Conservation (phyloP, 2,329 filamentous ascomycete genomes). For the Aspergillus udagawae region DNA sequence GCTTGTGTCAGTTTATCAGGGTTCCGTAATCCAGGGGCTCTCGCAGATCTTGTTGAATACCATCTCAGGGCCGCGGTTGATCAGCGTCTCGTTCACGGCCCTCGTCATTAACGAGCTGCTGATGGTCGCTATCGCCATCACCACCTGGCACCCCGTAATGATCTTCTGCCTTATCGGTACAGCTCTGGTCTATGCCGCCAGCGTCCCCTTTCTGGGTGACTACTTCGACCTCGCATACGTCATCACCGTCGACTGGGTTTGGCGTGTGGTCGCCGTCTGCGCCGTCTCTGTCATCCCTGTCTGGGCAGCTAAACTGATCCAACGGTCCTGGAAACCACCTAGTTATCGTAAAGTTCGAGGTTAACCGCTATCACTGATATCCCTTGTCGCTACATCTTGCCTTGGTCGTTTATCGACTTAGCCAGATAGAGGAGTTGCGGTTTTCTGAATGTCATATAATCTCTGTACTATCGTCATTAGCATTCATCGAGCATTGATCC, state of each 20-base stretch:
- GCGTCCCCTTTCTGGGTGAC: slow-evolving; percentile 77
- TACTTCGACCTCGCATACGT: slow-evolving; percentile 87
- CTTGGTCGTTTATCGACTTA: not conserved
- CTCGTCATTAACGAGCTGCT: slow-evolving; percentile 90
- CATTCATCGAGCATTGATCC: not conserved
- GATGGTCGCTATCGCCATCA: slow-evolving; percentile 96
- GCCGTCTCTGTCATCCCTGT: slow-evolving; percentile 80
- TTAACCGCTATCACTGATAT: slow-evolving; percentile 13
- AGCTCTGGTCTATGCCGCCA: slow-evolving; percentile 72
- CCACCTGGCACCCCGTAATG: slow-evolving; percentile 96
- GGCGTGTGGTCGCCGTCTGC: slow-evolving; percentile 77
- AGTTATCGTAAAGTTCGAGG: slow-evolving; percentile 83
- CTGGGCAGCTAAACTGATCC: slow-evolving; percentile 80
- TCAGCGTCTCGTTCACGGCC: slow-evolving; percentile 86
- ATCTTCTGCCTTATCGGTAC: slow-evolving; percentile 80
- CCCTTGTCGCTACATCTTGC: not conserved
- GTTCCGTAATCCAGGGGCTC: slow-evolving; percentile 90
- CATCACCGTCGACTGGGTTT: slow-evolving; percentile 75
- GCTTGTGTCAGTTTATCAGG: slow-evolving; percentile 90
- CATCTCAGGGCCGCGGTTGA: slow-evolving; percentile 64
- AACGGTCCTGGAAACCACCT: slow-evolving; percentile 80
- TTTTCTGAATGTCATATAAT: not conserved
- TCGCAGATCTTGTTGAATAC: slow-evolving; percentile 81
- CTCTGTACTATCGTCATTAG: not conserved
- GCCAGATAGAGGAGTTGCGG: not conserved